phyloP scores from a whole-genome alignment of 176 grass and related monocot genomes.

The Oryza longistaminata region DNA sequence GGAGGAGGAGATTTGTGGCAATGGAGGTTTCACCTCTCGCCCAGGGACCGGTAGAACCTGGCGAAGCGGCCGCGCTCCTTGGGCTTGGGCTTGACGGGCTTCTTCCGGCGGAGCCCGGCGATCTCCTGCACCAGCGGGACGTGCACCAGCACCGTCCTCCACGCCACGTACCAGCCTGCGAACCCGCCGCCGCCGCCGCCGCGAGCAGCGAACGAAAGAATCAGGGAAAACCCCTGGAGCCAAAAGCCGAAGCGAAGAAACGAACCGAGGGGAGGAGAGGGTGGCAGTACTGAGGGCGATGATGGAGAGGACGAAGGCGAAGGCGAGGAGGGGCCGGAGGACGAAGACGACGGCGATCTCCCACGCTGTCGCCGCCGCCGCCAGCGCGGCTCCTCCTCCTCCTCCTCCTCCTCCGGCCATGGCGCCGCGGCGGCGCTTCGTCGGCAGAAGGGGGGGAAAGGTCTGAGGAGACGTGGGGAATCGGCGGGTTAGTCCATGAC shows the following conservation, averaged over 20 bases:
- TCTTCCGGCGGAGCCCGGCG: conserved; percentile 84
- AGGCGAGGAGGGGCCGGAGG: conserved; percentile 70
- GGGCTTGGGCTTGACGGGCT: conserved; percentile 77
- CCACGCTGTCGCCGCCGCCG: conserved; percentile 34
- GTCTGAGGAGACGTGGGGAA: neutral
- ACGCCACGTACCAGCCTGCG: conserved; percentile 91
- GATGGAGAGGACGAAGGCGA: conserved; percentile 70
- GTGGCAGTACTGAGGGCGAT: conserved; percentile 63
- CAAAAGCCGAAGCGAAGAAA: neutral
- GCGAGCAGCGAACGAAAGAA: neutral
- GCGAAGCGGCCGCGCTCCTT: conserved; percentile 57
- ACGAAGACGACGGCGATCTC: conserved; percentile 55
- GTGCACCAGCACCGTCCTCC: conserved; percentile 93
- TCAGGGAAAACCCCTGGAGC: conserved; percentile 8
- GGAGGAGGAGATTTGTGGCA: neutral
- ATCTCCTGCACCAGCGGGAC: conserved; percentile 97
- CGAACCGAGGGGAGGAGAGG: neutral
- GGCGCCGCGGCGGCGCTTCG: conserved; percentile 17
- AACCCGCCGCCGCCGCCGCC: neutral
- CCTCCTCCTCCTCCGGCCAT: conserved; percentile 28
- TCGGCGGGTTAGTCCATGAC: conserved; percentile 3
- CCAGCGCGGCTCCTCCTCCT: conserved; percentile 8
- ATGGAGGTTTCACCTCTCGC: conserved; percentile 35
- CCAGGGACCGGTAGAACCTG: conserved; percentile 62
- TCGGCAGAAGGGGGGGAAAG: neutral